A percentile compares a stretch with the other conserved stretches of the same genome.
Evolutionary conservation across 2,329 filamentous ascomycete genomes (phyloP).

Genomic region (Xylaria sp.): DNA sequence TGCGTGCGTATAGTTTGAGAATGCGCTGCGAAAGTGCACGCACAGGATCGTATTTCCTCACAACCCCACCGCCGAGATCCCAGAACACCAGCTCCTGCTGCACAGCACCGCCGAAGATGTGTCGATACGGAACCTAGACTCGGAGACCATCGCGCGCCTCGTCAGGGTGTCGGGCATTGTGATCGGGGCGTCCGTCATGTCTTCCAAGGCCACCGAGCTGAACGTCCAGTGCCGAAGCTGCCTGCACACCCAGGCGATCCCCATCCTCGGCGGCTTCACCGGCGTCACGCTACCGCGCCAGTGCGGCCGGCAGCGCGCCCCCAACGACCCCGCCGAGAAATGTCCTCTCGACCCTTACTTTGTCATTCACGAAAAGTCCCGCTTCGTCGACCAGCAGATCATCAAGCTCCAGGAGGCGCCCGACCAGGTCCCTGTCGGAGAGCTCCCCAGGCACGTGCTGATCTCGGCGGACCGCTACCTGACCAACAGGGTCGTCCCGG

Average conservation of each 20-base stretch:
- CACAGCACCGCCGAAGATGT: conserved; percentile 92
- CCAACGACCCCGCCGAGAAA: conserved; percentile 74
- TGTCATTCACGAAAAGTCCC: conserved; percentile 91
- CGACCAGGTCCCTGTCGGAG: conserved; percentile 96
- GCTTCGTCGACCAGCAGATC: conserved; percentile 97
- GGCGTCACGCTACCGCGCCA: conserved; percentile 84
- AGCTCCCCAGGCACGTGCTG: conserved; percentile 92
- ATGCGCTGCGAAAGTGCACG: conserved; percentile 88
- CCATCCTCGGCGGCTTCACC: conserved; percentile 85
- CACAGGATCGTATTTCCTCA: conserved; percentile 92
- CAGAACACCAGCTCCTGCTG: conserved; percentile 92
- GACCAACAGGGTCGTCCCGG: conserved; percentile 94
- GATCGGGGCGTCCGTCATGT: conserved; percentile 95
- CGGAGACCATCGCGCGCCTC: conserved; percentile 91
- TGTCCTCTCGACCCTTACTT: conserved; percentile 97
- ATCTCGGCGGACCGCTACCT: conserved; percentile 97
- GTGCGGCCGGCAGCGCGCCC: conserved; percentile 72
- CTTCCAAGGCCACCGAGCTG: conserved; percentile 90
- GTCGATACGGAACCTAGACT: conserved; percentile 93
- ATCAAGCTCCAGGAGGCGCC: conserved; percentile 98
- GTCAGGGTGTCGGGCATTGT: conserved; percentile 97
- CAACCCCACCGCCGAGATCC: conserved; percentile 73
- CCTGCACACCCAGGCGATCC: conserved; percentile 74
- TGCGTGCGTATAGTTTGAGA: conserved; percentile 76
- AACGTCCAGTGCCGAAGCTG: conserved; percentile 91